Evolutionary conservation across 345 rosid genomes (phyloP), one percentile per base, ranked within the genome.

Genomic region (Eucalyptus sideroxylon): DNA sequence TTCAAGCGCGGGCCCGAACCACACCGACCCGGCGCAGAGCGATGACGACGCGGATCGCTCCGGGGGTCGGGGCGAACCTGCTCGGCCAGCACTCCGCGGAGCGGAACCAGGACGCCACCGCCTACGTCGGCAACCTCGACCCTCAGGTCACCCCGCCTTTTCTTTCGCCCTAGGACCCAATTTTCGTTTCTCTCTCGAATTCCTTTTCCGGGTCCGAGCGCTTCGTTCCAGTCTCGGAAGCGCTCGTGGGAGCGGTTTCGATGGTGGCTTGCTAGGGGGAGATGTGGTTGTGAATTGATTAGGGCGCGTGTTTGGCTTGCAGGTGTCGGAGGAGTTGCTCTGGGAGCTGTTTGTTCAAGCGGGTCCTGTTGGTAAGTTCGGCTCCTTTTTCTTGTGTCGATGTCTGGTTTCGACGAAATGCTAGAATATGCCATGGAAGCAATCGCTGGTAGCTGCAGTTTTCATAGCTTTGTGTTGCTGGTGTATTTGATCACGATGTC

Each of bases 321-420:
- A 97, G 98, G 94, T 94, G 24, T 87, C 95, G 23, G 99, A 98
- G 93, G 99, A 98, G 92, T 92, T 96, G 91, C 96, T 98, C 8
- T 98, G 99, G 99, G 99, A 98, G 90, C 86, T 98, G 91, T 98
- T 98, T 90, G 98, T 97, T 86, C 99, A 97, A 93, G 99, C 99
- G 1, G 99, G 99, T 14, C 99, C 99, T 23, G 99, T 97, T 91
- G 99, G 99, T 98, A 93, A 50, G 92, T 87, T 91, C 31, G 51
- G 15, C 21, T 51, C 56, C 26, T 86, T 12, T 17, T 42, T 69
- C 49, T 82, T 1, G 53, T 15, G 34, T 59, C 30, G 83, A 40
- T 40, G 83, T 16, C 47, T 77, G 13, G 47, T 40, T 37, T 77
- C 27, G 27, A 77, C 45, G 83, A 77, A 37, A 37, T 40, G 47